These are phyloP conservation scores for Suhomyces coccinellae DNA, from an alignment of 1,139 yeast genomes.

Conservation along the genomic window DNA sequence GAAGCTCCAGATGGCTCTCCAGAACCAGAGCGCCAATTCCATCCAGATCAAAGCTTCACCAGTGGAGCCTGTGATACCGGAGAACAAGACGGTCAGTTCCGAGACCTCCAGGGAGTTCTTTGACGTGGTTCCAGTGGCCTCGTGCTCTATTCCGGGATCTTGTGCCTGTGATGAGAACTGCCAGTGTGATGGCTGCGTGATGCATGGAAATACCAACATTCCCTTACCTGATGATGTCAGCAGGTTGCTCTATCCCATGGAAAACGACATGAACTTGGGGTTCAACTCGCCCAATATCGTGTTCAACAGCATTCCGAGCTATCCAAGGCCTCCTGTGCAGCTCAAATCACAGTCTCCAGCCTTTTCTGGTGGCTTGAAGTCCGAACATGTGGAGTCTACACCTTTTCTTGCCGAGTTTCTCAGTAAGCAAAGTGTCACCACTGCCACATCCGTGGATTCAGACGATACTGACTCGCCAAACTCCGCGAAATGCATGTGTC, in stretches of 20 bases:
- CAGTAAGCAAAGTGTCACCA: slow-evolving; percentile 6
- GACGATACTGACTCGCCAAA: slow-evolving; percentile 18
- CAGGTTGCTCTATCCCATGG: slow-evolving; percentile 10
- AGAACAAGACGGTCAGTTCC: not conserved
- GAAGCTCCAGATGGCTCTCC: slow-evolving; percentile 1
- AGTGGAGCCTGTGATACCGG: not conserved
- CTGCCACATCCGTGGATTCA: slow-evolving; percentile 3
- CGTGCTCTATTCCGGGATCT: slow-evolving; percentile 52
- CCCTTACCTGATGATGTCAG: slow-evolving; percentile 12
- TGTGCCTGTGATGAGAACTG: slow-evolving; percentile 52
- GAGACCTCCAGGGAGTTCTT: slow-evolving; percentile 12
- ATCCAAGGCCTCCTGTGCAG: slow-evolving; percentile 1
- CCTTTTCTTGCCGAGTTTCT: slow-evolving; percentile 7
- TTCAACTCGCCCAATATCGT: slow-evolving; percentile 11
- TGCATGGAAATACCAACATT: slow-evolving; percentile 36
- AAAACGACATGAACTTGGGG: slow-evolving; percentile 10
- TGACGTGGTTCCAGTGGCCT: slow-evolving; percentile 32
- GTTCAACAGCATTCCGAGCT: slow-evolving; percentile 8
- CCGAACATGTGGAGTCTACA: not conserved
- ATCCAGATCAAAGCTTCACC: not conserved
- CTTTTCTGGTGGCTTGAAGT: not conserved
- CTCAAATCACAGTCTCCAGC: slow-evolving; percentile 1
- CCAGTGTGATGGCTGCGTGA: slow-evolving; percentile 48
- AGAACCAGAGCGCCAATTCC: not conserved
- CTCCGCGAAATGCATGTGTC: slow-evolving; percentile 40